Conservation (phyloP, 2,329 filamentous ascomycete species). For the Hypoxylon sp. region DNA sequence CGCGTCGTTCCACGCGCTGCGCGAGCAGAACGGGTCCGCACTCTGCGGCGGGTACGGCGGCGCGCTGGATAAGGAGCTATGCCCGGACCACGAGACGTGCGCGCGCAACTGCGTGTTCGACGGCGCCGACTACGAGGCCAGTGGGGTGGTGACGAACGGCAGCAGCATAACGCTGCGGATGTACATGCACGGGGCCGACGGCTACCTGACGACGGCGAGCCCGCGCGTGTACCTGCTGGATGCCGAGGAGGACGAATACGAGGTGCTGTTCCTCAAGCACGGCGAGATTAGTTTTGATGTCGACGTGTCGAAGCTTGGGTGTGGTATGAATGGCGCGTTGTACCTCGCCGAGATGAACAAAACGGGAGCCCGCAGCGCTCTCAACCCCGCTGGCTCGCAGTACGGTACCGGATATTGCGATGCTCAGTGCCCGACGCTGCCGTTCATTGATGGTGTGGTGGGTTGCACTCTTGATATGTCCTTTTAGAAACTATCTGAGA, state of each 20-base stretch:
- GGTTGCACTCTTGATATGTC: conserved; percentile 44
- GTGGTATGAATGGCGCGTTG: conserved; percentile 74
- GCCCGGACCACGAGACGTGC: conserved; percentile 60
- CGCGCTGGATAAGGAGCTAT: conserved; percentile 54
- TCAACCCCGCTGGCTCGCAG: conserved; percentile 67
- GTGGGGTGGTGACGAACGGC: conserved; percentile 45
- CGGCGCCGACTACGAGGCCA: conserved; percentile 58
- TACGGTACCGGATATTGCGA: conserved; percentile 73
- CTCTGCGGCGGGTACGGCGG: conserved; percentile 46
- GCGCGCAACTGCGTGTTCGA: conserved; percentile 64
- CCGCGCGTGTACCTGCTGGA: conserved; percentile 68
- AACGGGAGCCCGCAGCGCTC: conserved; percentile 67
- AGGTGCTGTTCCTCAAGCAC: conserved; percentile 62
- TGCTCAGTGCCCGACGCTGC: conserved; percentile 62
- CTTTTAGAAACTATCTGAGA: background rate
- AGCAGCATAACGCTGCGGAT: conserved; percentile 44
- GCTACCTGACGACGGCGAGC: conserved; percentile 44
- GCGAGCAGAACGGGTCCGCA: conserved; percentile 31
- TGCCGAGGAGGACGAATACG: conserved; percentile 55
- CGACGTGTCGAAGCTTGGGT: conserved; percentile 72
- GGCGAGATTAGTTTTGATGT: conserved; percentile 74
- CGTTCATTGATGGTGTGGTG: conserved; percentile 60
- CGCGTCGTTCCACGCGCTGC: conserved; percentile 55
- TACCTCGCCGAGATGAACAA: conserved; percentile 73
- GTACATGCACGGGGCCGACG: conserved; percentile 51